A percentile compares a stretch with the other conserved stretches of the same genome.
Evolutionary conservation across 371 early-diverging fungal genomes (phyloP).

Genomic region (Mucor irregularis): DNA sequence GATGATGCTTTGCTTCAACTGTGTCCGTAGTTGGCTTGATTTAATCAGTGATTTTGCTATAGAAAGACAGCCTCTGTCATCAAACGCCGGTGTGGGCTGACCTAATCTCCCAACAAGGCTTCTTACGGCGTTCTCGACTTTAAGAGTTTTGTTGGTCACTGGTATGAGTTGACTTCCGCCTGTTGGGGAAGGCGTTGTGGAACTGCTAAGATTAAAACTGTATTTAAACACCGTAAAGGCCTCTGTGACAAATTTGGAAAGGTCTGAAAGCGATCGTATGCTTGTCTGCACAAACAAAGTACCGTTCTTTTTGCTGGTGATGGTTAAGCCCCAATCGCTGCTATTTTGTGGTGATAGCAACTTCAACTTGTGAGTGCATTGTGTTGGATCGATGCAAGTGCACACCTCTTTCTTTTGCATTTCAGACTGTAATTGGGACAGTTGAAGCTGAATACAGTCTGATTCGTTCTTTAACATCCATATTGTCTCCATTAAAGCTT

Average conservation of each 20-base stretch:
- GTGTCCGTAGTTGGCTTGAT: background rate
- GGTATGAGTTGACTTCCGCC: background rate
- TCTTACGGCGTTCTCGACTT: background rate
- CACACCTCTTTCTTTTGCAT: background rate
- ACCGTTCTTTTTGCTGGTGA: slow-evolving; percentile 3
- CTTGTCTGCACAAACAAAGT: slow-evolving; percentile 14
- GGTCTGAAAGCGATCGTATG: slow-evolving; percentile 18
- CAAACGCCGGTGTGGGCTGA: background rate
- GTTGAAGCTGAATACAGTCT: slow-evolving; percentile 7
- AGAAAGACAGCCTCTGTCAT: background rate
- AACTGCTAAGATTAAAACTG: background rate
- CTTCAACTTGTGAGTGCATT: background rate
- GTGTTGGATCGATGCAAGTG: background rate
- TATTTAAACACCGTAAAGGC: background rate
- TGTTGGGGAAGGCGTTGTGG: background rate
- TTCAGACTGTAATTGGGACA: background rate
- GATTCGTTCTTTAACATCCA: slow-evolving; percentile 1
- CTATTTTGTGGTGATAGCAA: background rate
- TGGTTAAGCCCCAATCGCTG: slow-evolving; percentile 4
- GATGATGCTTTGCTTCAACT: slow-evolving; percentile 9
- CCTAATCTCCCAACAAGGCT: background rate
- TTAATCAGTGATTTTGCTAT: background rate
- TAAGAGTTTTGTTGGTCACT: slow-evolving; percentile 4
- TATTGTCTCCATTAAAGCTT: slow-evolving; percentile 8
- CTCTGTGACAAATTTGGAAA: slow-evolving; percentile 8